These are phyloP conservation scores for Phyllosticta ampelicida DNA, from an alignment of 2,329 filamentous ascomycete genomes.

Conservation along the genomic window DNA sequence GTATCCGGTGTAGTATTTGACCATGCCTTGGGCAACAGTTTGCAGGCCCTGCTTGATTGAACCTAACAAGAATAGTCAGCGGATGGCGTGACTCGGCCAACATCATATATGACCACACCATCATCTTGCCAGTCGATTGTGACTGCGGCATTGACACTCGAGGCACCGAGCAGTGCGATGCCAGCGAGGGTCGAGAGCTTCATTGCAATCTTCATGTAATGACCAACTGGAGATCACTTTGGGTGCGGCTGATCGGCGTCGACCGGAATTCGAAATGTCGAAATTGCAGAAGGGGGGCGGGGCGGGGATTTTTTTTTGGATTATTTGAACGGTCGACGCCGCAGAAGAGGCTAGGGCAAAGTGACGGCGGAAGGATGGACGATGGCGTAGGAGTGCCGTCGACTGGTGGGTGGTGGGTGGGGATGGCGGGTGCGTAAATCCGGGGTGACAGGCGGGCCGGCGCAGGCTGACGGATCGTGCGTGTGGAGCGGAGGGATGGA, in stretches of 20 bases:
- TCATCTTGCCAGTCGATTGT: constrained; percentile 14
- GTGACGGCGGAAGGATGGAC: not conserved
- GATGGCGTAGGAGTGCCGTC: constrained; percentile 4
- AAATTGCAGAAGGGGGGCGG: too few species aligned
- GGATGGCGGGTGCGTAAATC: constrained; percentile 10
- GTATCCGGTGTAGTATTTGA: constrained; percentile 8
- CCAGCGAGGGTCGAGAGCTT: constrained; percentile 24
- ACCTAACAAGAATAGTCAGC: constrained; percentile 2
- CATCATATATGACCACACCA: not conserved
- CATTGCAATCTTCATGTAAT: constrained; percentile 17
- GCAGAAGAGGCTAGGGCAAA: not conserved
- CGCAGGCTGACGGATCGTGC: not conserved
- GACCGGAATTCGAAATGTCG: not conserved
- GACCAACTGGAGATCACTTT: not conserved
- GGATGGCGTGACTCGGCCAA: not conserved
- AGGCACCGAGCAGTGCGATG: constrained; percentile 22
- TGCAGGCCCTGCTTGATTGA: constrained; percentile 7
- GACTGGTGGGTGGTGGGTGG: constrained; percentile 4
- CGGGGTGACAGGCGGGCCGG: constrained; percentile 5
- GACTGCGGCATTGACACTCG: constrained; percentile 21
- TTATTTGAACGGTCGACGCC: not conserved
- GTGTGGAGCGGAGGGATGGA: not conserved
- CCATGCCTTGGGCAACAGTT: constrained; percentile 9
- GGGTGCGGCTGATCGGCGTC: not conserved
- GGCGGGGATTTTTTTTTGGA: not conserved